Evolutionary conservation across 352 stramenopile species (phyloP).

Genomic region (Pythium aristosporum): DNA sequence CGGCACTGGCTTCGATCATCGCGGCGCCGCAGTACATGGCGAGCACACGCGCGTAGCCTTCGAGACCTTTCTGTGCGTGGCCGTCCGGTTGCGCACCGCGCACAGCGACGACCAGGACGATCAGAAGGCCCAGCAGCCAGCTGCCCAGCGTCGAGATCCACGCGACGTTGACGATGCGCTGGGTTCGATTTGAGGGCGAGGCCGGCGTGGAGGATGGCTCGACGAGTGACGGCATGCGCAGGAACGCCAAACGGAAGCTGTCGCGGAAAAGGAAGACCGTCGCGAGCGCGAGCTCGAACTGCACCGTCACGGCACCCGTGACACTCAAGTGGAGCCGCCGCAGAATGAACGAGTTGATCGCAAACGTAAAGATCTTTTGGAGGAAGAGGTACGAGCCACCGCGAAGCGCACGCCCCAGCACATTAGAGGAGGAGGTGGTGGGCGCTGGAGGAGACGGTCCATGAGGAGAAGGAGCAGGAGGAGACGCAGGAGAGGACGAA

Average conservation of each 20-base stretch:
- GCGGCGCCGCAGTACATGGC: constrained; percentile 75
- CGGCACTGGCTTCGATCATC: constrained; percentile 74
- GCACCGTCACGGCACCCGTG: constrained; percentile 79
- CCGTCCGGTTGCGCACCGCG: constrained; percentile 1
- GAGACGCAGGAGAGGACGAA: not conserved
- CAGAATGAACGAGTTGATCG: constrained; percentile 81
- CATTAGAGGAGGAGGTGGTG: constrained; percentile 16
- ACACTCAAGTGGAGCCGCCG: constrained; percentile 71
- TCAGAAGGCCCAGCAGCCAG: constrained; percentile 42
- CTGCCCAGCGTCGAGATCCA: constrained; percentile 74
- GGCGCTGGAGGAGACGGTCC: not conserved
- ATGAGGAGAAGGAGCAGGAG: not conserved
- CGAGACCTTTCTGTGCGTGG: constrained; percentile 18
- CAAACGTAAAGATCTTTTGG: constrained; percentile 85
- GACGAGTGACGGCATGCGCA: constrained; percentile 69
- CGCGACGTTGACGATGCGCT: constrained; percentile 71
- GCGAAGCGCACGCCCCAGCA: constrained; percentile 53
- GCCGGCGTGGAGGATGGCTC: constrained; percentile 24
- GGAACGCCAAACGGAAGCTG: constrained; percentile 83
- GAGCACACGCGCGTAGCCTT: constrained; percentile 57
- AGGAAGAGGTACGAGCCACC: constrained; percentile 77
- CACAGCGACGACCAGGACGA: constrained; percentile 31
- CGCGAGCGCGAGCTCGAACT: constrained; percentile 86
- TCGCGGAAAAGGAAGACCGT: constrained; percentile 90
- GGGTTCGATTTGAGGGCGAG: constrained; percentile 22